Evolutionary conservation across 2,329 filamentous ascomycete genomes (phyloP).

Genomic region (Epichloe sibirici): DNA sequence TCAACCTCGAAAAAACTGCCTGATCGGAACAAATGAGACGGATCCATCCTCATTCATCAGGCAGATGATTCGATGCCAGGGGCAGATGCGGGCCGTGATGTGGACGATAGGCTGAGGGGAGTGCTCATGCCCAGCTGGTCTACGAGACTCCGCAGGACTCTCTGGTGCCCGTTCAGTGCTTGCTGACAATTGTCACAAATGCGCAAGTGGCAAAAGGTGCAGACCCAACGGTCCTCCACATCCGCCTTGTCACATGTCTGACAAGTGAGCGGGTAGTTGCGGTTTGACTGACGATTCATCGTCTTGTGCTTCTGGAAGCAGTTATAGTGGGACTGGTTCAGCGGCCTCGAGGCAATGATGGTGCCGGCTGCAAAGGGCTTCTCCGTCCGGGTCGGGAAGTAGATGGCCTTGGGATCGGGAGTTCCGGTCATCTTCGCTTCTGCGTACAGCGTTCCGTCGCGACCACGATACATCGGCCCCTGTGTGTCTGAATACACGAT

Average conservation of each 20-base stretch:
- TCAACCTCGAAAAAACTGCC: neutral
- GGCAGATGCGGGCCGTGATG: constrained; percentile 11
- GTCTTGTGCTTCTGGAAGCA: constrained; percentile 36
- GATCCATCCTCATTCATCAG: neutral
- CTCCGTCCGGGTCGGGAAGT: constrained; percentile 24
- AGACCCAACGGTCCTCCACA: constrained; percentile 31
- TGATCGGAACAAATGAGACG: too few species aligned
- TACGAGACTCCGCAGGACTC: constrained; percentile 31
- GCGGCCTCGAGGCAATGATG: constrained; percentile 28
- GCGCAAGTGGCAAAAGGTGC: constrained; percentile 38
- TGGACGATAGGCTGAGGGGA: constrained; percentile 11
- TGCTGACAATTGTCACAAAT: constrained; percentile 37
- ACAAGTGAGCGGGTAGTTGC: constrained; percentile 38
- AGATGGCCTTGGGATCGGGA: constrained; percentile 23
- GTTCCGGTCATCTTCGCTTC: constrained; percentile 25
- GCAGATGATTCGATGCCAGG: constrained; percentile 5
- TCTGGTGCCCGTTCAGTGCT: constrained; percentile 26
- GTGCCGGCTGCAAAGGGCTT: constrained; percentile 19
- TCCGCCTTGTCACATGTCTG: constrained; percentile 38
- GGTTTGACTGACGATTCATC: constrained; percentile 37
- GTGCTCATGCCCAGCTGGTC: constrained; percentile 13
- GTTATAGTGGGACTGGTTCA: constrained; percentile 31
- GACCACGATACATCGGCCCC: constrained; percentile 22
- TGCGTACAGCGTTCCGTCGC: constrained; percentile 28
- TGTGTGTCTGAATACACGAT: constrained; percentile 22